Evolutionary conservation across 2,329 filamentous ascomycete species (phyloP), one percentile per base, ranked within the genome.

Genomic region (Rhynchosporium secalis): DNA sequence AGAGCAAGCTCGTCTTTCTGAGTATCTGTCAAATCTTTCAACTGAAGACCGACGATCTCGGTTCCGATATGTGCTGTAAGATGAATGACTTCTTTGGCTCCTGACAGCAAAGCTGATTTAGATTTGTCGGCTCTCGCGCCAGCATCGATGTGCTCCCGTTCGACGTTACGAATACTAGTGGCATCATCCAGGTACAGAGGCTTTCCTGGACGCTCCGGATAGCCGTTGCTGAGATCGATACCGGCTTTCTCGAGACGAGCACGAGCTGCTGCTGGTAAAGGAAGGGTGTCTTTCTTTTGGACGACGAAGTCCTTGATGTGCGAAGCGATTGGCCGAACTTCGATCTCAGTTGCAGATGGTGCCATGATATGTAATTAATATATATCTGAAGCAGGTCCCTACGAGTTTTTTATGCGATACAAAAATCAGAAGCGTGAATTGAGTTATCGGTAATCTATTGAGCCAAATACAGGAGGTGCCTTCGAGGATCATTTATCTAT

Each of bases 181-280:
- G 87, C 86, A 66, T 91, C 88, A 61, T 92, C 84, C 0, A 91
- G 77, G 68, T 86, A 91, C 1, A 91, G 76, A 0, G 89, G 88
- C 54, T 81, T 80, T 0, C 84, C 81, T 1, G 88, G 88, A 0
- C 87, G 83, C 69, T 91, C 90, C 0, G 89, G 89, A 66, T 91
- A 91, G 0, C 88, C 89, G 0, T 84, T 76, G 0, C 86, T 88
- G 2, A 91, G 78, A 71, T 92, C 87, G 58, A 91, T 81, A 1
- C 86, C 87, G 0, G 86, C 87, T 65, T 88, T 90, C 67, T 85
- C 83, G 0, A 91, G 78, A 3, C 88, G 81, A 55, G 80, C 76
- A 1, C 80, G 79, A 1, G 87, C 77, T 1, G 82, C 69, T 9
- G 79, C 79, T 2, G 89, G 89, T 6, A 91, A 77, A 0, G 79